Percentiles rank a stretch among this genome's conserved stretches.
These are phyloP conservation scores for Thuidium tamariscinum DNA, from an alignment of 225 moss, liverwort and hornwort genomes.

Conservation along the genomic window DNA sequence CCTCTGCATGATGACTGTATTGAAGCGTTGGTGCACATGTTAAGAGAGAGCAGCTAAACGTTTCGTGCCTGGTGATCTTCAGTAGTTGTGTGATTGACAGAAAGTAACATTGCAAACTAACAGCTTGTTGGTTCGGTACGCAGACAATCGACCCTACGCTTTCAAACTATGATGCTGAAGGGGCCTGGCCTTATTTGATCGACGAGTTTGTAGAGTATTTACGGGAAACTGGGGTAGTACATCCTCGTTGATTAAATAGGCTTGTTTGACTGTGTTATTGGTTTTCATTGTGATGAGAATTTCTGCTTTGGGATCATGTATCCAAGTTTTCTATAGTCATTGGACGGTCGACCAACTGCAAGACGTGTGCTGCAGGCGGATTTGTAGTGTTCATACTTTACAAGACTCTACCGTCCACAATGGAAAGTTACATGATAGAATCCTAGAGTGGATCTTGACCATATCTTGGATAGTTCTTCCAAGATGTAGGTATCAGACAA, in stretches of 20 bases:
- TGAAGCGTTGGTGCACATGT: not conserved
- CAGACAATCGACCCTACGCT: conserved; percentile 78
- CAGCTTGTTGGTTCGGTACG: not conserved
- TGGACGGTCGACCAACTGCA: conserved; percentile 14
- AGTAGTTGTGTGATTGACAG: not conserved
- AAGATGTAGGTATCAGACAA: conserved; percentile 4
- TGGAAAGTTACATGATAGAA: conserved; percentile 13
- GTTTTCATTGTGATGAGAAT: not conserved
- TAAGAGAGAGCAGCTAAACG: not conserved
- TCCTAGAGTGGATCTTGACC: conserved; percentile 14
- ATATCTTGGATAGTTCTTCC: not conserved
- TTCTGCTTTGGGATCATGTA: not conserved
- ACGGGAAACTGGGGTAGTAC: conserved; percentile 65
- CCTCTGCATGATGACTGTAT: not conserved
- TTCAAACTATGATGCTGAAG: conserved; percentile 83
- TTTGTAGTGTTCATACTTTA: conserved; percentile 23
- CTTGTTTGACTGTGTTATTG: conserved; percentile 13
- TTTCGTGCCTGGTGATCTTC: not conserved
- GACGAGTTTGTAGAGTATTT: conserved; percentile 97
- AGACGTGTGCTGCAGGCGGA: conserved; percentile 9
- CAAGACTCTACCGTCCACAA: conserved; percentile 3
- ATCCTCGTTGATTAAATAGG: conserved; percentile 18
- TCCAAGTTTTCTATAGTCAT: conserved; percentile 9
- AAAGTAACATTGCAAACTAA: not conserved
- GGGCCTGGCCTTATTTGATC: conserved; percentile 95